These are phyloP conservation scores for Lipomyces kockii DNA, from an alignment of 805 yeast species.

Conservation along the genomic window DNA sequence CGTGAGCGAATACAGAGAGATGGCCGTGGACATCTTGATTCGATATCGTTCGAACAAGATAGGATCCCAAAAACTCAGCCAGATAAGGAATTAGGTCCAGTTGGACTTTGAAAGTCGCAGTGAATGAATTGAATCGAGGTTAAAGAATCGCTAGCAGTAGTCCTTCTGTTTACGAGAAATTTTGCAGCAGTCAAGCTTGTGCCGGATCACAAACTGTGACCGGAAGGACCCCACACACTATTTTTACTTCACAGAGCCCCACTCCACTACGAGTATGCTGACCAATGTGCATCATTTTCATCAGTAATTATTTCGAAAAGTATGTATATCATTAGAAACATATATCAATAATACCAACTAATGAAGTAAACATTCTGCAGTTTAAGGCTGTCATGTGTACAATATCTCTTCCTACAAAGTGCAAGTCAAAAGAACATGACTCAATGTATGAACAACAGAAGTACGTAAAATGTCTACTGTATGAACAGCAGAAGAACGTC, in stretches of 20 bases:
- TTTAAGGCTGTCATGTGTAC: neutral
- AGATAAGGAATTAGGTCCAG: neutral
- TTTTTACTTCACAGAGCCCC: no score
- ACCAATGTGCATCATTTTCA: no score
- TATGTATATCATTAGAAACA: neutral
- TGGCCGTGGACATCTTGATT: slow-evolving; percentile 15
- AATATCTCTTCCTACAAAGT: neutral
- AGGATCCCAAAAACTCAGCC: neutral
- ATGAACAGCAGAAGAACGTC: no score
- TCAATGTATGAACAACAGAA: neutral
- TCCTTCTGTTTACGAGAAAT: neutral
- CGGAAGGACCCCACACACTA: neutral
- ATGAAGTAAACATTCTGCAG: neutral
- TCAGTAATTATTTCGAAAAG: no score
- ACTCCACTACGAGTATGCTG: no score
- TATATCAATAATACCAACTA: neutral
- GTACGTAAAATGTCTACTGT: neutral
- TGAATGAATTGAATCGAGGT: neutral
- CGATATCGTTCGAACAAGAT: neutral
- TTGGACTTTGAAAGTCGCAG: neutral
- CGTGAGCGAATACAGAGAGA: slow-evolving; percentile 67
- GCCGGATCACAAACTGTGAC: neutral
- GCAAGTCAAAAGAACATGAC: neutral
- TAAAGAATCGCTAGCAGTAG: neutral
- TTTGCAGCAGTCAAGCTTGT: neutral